phyloP scores from a whole-genome alignment of 305 asterid genomes.

The Striga hermonthica region DNA sequence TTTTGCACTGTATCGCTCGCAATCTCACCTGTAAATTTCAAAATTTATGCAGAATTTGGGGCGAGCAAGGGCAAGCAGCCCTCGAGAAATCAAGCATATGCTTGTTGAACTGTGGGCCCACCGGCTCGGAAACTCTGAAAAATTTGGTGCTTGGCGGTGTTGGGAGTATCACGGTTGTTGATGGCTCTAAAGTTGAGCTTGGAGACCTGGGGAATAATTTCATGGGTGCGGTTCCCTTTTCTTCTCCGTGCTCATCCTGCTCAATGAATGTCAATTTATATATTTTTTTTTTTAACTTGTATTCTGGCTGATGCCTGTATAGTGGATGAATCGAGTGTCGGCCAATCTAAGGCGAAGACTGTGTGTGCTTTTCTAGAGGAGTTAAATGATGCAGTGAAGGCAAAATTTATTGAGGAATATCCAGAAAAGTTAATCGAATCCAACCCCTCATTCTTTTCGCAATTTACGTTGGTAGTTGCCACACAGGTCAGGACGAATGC shows the following conservation, averaged over 20 bases:
- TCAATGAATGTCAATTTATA: neutral
- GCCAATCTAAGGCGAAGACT: constrained; percentile 87
- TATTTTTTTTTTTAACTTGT: neutral
- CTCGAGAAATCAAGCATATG: constrained; percentile 93
- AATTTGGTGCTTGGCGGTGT: constrained; percentile 96
- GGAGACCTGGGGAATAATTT: constrained; percentile 94
- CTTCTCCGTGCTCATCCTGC: neutral
- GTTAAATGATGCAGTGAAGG: constrained; percentile 94
- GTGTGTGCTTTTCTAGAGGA: constrained; percentile 91
- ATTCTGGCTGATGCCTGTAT: constrained; percentile 28
- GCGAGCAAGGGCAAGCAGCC: constrained; percentile 95
- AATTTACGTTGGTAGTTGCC: constrained; percentile 85
- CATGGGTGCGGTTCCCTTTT: constrained; percentile 49
- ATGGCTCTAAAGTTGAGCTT: constrained; percentile 86
- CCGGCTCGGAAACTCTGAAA: constrained; percentile 90
- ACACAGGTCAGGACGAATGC: constrained; percentile 63
- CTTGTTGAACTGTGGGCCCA: constrained; percentile 90
- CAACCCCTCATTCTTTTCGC: constrained; percentile 82
- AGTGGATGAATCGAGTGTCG: constrained; percentile 89
- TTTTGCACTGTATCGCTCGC: constrained; percentile 13
- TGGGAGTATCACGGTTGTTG: constrained; percentile 92
- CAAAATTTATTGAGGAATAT: constrained; percentile 81
- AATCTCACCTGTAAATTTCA: constrained; percentile 11
- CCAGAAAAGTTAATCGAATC: constrained; percentile 73
- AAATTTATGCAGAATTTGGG: constrained; percentile 77